Percentiles rank a stretch among this genome's conserved stretches.
phyloP scores from a whole-genome alignment of 1,139 yeast genomes.

The Hanseniaspora sp. region DNA sequence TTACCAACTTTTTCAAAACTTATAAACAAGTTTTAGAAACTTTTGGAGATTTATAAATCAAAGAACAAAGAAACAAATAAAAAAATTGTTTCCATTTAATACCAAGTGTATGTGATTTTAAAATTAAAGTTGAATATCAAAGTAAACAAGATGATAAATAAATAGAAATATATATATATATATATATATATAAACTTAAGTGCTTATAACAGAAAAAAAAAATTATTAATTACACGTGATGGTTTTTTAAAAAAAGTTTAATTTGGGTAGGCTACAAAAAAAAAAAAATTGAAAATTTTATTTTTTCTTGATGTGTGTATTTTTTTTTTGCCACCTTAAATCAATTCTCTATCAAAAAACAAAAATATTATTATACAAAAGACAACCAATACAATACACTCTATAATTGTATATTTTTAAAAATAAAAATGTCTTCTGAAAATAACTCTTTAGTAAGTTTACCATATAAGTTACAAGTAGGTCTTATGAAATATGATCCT shows the following conservation, averaged over 20 bases:
- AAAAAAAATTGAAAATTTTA: neutral
- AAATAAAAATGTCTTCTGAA: neutral
- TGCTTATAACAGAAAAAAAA: too few species aligned
- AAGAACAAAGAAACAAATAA: too few species aligned
- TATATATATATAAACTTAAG: too few species aligned
- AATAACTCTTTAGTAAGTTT: neutral
- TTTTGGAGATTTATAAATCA: constrained; percentile 35
- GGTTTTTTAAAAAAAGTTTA: too few species aligned
- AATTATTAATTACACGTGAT: neutral
- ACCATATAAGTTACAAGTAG: constrained; percentile 5
- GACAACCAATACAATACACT: neutral
- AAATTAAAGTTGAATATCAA: constrained; percentile 3
- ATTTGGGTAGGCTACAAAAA: too few species aligned
- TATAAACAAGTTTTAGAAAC: constrained; percentile 45
- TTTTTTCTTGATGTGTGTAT: neutral
- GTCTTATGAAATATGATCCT: constrained; percentile 1
- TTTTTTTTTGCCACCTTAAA: neutral
- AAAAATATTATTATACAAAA: too few species aligned
- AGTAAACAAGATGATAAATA: neutral
- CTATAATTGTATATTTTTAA: neutral
- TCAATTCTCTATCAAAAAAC: too few species aligned
- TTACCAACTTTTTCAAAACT: constrained; percentile 47
- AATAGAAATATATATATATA: neutral
- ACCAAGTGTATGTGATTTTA: too few species aligned
- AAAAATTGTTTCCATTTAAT: too few species aligned